Evolutionary conservation across 2,329 filamentous ascomycete species (phyloP), one percentile per base, ranked within the genome.

Genomic region (Corinectria fuckeliana): DNA sequence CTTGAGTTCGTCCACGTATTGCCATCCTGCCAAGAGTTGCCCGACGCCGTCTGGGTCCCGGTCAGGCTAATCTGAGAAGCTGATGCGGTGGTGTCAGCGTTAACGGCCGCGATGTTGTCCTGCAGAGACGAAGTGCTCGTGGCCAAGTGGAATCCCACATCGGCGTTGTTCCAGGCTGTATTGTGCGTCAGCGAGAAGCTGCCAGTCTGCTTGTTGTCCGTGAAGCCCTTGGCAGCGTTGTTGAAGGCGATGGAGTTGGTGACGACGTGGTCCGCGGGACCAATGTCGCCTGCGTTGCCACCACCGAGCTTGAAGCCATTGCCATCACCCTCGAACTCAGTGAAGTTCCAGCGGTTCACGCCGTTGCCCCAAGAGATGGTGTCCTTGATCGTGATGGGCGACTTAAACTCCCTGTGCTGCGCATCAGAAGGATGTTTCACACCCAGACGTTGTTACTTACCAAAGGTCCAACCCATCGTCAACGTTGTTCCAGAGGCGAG

Each of bases 401-500:
- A 79, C 52, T 74, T 76, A 59, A 81, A 82, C 56, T 69, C 58
- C 61, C 61, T 61, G 23, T 7, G 30, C 9, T 3, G 26, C 5
- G 1, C 3, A 50, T 60, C 50, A 57, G 53, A 26, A 7, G n/a
- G 28, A 13, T 3, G 21, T 11, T 21, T 18, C 16, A 21, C 8
- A 11, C 13, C n/a, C 3, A n/a, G 4, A 26, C 9, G n/a, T 2
- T n/a, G 13, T 14, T 4, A 7, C 49, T 36, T 57, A 61, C 64
- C 64, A 72, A 2, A 72, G 36, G 11, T 72, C 71, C 0, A 72
- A 61, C 23, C 81, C 81, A 51, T 83, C 81, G 36, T 83, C 81
- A 6, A 82, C 81, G 28, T 83, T 83, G 52, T 83, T 76, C 79
- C 79, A 83, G 0, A 82, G 72, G 16, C 81, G 75, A 0, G 79